phyloP scores from a whole-genome alignment of 179 eudicot genomes.

The Gypsophila paniculata region DNA sequence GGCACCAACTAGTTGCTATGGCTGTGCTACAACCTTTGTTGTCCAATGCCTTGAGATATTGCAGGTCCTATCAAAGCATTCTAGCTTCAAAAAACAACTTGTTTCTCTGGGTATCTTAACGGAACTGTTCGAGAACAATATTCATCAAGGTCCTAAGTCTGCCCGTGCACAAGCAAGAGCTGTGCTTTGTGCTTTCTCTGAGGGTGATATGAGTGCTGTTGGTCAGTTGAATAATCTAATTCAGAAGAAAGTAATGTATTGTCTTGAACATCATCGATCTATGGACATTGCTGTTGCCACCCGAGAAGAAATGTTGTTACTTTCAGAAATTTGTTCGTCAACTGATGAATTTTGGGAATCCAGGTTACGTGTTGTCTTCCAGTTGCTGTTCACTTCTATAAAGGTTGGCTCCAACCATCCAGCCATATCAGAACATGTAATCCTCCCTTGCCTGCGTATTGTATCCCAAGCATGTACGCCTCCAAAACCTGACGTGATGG shows the following conservation, averaged over 20 bases:
- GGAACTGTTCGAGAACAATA: constrained; percentile 94
- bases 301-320: constrained; percentile 89
- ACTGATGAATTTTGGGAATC: constrained; percentile 99
- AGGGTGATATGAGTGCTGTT: constrained; percentile 87
- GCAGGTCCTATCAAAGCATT: constrained; percentile 88
- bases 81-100: constrained; percentile 85
- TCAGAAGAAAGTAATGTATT: constrained; percentile 89
- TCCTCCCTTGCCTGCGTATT: constrained; percentile 95
- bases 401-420: constrained; percentile 95
- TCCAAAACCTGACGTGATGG: constrained; percentile 81
- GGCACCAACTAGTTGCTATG: constrained; percentile 92
- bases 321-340: constrained; percentile 90
- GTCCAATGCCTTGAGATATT: constrained; percentile 93
- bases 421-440: constrained; percentile 95
- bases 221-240: constrained; percentile 78
- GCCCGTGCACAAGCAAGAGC: constrained; percentile 98
- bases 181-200: constrained; percentile 96
- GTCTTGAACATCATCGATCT: constrained; percentile 98
- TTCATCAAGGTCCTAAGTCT: constrained; percentile 96
- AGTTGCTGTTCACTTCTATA: constrained; percentile 85
- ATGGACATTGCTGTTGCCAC: constrained; percentile 96
- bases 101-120: constrained; percentile 85
- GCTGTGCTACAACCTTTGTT: constrained; percentile 95
- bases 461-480: constrained; percentile 99
- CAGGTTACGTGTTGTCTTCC: constrained; percentile 92